Conservation (phyloP, 1,284 basidiomycete genomes). For the Rugosomyces carneus region DNA sequence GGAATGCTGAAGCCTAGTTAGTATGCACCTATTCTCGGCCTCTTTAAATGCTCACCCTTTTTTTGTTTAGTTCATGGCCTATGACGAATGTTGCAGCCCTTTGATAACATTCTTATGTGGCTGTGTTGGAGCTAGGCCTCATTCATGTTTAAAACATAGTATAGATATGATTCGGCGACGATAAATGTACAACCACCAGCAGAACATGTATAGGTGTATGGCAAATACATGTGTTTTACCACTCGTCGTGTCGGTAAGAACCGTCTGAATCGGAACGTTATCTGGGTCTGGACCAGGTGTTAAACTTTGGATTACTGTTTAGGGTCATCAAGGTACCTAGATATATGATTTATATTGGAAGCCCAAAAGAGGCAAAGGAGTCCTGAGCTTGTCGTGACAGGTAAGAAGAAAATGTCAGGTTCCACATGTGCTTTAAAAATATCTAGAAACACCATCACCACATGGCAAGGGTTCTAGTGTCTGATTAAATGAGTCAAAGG, state of each 20-base stretch:
- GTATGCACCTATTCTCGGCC: conserved; percentile 28
- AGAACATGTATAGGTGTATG: conserved; percentile 5
- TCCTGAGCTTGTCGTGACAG: not conserved
- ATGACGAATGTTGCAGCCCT: conserved; percentile 41
- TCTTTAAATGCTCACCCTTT: conserved; percentile 6
- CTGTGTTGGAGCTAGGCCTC: not conserved
- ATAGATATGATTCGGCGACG: conserved; percentile 4
- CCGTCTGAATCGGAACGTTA: too few species aligned
- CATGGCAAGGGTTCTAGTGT: not conserved
- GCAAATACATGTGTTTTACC: not conserved
- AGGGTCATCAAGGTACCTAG: not conserved
- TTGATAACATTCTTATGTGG: conserved; percentile 20
- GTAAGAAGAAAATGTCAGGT: not conserved
- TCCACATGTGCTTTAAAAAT: not conserved
- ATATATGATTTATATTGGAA: not conserved
- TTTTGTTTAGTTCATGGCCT: conserved; percentile 41
- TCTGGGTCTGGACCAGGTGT: not conserved
- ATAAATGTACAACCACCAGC: conserved; percentile 13
- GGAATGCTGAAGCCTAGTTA: conserved; percentile 67
- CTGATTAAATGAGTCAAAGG: not conserved
- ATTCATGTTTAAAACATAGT: conserved; percentile 4
- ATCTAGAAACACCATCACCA: not conserved
- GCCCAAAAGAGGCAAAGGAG: not conserved
- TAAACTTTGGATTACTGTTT: not conserved
- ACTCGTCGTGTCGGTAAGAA: too few species aligned